These are phyloP conservation scores for Pseudogymnoascus sp. DNA, from an alignment of 2,329 filamentous ascomycete genomes.

Conservation along the genomic window DNA sequence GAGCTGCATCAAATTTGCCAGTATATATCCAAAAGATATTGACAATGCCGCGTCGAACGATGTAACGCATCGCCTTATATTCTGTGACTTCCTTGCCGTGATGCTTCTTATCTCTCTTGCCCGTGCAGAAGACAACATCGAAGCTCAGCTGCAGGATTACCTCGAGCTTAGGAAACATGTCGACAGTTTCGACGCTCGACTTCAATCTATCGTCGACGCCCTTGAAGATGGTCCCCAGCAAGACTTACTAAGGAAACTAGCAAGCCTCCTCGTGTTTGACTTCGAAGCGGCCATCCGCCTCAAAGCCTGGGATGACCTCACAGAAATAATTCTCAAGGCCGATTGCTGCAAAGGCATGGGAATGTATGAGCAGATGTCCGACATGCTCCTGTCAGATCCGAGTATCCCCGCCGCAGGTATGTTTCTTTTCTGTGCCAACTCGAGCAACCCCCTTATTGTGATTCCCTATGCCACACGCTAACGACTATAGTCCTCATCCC, in stretches of 20 bases:
- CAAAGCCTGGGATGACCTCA: slow-evolving; percentile 59
- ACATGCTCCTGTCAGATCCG: slow-evolving; percentile 45
- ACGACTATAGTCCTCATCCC: slow-evolving; percentile 33
- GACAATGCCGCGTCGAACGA: slow-evolving; percentile 37
- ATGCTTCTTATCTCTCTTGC: slow-evolving; percentile 45
- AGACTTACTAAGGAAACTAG: slow-evolving; percentile 55
- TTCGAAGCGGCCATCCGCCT: slow-evolving; percentile 67
- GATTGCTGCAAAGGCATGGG: slow-evolving; percentile 36
- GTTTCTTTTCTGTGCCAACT: background rate
- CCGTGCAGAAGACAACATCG: slow-evolving; percentile 42
- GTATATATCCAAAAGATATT: slow-evolving; percentile 42
- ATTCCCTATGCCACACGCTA: slow-evolving; percentile 33
- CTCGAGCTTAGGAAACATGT: slow-evolving; percentile 53
- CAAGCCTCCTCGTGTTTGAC: slow-evolving; percentile 64
- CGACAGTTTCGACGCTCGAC: slow-evolving; percentile 44
- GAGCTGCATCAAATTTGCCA: slow-evolving; percentile 45
- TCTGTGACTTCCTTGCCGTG: slow-evolving; percentile 62
- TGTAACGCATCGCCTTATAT: slow-evolving; percentile 51
- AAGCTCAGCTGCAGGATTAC: slow-evolving; percentile 53
- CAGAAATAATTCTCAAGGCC: slow-evolving; percentile 49
- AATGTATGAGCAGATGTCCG: slow-evolving; percentile 57
- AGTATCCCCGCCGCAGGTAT: background rate
- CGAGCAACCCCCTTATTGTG: slow-evolving; percentile 17
- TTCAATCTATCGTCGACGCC: slow-evolving; percentile 34
- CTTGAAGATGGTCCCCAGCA: slow-evolving; percentile 37